A percentile compares a stretch with the other conserved stretches of the same genome.
Conservation (phyloP, 495 filamentous ascomycete genomes). For the Hypomontagnella submonticulosa region DNA sequence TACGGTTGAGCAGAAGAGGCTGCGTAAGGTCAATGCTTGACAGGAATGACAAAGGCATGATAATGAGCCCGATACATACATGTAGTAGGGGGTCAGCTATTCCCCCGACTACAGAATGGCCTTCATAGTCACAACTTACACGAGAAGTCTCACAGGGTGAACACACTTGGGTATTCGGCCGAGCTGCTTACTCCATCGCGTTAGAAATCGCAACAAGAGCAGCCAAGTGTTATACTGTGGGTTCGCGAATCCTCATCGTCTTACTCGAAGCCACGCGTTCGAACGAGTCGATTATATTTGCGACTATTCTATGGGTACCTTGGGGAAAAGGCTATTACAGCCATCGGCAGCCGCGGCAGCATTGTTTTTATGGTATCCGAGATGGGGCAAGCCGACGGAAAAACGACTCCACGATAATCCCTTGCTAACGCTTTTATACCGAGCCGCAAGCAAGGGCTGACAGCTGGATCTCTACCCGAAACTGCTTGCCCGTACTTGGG, state of each 20-base stretch:
- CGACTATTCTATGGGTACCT: conserved; percentile 2
- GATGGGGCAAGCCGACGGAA: conserved; percentile 16
- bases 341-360: conserved; percentile 13
- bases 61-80: conserved; percentile 15
- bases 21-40: conserved; percentile 4
- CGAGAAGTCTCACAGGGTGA: neutral
- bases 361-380: conserved; percentile 13
- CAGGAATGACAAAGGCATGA: conserved; percentile 6
- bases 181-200: conserved; percentile 5
- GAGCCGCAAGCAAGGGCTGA: conserved; percentile 35
- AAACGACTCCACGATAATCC: conserved; percentile 3
- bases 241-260: conserved; percentile 10
- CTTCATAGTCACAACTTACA: neutral
- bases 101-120: conserved; percentile 2
- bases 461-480: conserved; percentile 17
- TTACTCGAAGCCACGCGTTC: conserved; percentile 10
- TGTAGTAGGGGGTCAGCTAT: conserved; percentile 1
- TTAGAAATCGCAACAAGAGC: conserved; percentile 9
- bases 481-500: conserved; percentile 11
- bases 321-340: conserved; percentile 38
- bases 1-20: neutral
- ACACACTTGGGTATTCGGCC: too few species aligned
- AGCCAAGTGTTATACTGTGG: conserved; percentile 23
- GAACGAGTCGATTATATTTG: conserved; percentile 10
- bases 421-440: conserved; percentile 3